Percentiles rank a stretch among this genome's conserved stretches.
Evolutionary conservation across 176 grass and related monocot species (phyloP).

Genomic region (Musa schizocarpa): DNA sequence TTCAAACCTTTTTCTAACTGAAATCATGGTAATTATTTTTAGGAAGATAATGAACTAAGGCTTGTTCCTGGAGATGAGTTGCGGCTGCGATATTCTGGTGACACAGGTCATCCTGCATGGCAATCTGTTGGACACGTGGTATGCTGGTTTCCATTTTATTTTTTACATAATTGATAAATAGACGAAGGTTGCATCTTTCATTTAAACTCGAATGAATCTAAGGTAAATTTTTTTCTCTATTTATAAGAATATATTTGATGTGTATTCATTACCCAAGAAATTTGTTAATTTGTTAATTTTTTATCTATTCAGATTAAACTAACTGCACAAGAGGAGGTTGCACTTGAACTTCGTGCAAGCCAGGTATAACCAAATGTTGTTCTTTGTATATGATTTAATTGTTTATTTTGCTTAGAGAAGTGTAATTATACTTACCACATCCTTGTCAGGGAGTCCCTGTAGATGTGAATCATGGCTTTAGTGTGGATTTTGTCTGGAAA

Average conservation of each 20-base stretch:
- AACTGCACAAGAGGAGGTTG: conserved; percentile 95
- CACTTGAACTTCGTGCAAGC: conserved; percentile 91
- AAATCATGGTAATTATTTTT: conserved; percentile 4
- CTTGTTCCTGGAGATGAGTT: conserved; percentile 92
- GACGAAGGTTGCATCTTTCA: not conserved
- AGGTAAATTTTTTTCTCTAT: not conserved
- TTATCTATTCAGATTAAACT: conserved; percentile 75
- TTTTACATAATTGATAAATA: not conserved
- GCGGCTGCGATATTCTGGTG: conserved; percentile 68
- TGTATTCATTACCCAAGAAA: not conserved
- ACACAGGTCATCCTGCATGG: conserved; percentile 78
- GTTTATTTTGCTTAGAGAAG: not conserved
- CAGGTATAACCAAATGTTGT: conserved; percentile 39
- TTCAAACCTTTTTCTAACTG: conserved; percentile 7
- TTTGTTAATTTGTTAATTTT: not conserved
- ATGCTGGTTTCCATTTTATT: conserved; percentile 61
- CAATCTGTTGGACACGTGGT: conserved; percentile 97
- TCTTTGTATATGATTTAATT: conserved; percentile 11
- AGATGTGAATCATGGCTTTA: conserved; percentile 87
- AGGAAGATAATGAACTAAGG: conserved; percentile 99
- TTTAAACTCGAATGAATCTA: not conserved
- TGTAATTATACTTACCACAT: conserved; percentile 5
- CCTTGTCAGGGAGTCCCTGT: conserved; percentile 74
- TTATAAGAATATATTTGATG: not conserved
- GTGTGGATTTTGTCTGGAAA: conserved; percentile 99